Percentiles rank a stretch among this genome's conserved stretches.
Conservation (phyloP, 2,329 filamentous ascomycete genomes). For the Pezicula neosporulosa region DNA sequence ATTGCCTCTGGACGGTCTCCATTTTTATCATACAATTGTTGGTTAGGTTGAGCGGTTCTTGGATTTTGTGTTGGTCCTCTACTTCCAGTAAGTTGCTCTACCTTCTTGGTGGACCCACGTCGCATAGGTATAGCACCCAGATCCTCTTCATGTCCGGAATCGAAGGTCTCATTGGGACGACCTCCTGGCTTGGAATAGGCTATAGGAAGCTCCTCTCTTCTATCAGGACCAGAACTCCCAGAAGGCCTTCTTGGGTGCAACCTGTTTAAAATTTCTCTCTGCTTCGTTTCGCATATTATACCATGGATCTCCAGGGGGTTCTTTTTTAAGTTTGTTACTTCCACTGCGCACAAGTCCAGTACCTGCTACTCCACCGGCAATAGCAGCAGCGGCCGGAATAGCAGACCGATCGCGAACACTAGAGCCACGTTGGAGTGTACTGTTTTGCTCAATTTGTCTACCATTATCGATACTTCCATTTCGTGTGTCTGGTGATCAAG, state of each 20-base stretch:
- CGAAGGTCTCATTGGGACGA: constrained; percentile 11
- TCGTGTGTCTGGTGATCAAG: constrained; percentile 22
- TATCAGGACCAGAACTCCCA: constrained; percentile 8
- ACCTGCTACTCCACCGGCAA: constrained; percentile 5
- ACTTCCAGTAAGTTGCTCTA: constrained; percentile 24
- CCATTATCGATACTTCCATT: constrained; percentile 3
- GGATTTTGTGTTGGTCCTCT: constrained; percentile 7
- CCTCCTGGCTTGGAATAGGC: constrained; percentile 1
- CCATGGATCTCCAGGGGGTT: constrained; percentile 50
- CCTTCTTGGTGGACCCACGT: constrained; percentile 22
- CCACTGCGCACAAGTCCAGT: constrained; percentile 43
- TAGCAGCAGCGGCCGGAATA: constrained; percentile 23
- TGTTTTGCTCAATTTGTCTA: background rate
- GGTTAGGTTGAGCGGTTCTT: background rate
- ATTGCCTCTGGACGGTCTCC: background rate
- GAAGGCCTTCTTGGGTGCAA: constrained; percentile 21
- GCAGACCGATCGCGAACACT: constrained; percentile 59
- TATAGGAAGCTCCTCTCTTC: constrained; percentile 6
- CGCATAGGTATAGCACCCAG: constrained; percentile 18
- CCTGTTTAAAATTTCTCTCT: constrained; percentile 34
- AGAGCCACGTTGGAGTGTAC: constrained; percentile 42
- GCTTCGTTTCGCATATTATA: constrained; percentile 39
- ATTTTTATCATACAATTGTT: background rate
- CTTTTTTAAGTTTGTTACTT: constrained; percentile 58
- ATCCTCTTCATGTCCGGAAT: constrained; percentile 13